Conservation (phyloP, 2,329 filamentous ascomycete genomes). For the Hortaea sp. region DNA sequence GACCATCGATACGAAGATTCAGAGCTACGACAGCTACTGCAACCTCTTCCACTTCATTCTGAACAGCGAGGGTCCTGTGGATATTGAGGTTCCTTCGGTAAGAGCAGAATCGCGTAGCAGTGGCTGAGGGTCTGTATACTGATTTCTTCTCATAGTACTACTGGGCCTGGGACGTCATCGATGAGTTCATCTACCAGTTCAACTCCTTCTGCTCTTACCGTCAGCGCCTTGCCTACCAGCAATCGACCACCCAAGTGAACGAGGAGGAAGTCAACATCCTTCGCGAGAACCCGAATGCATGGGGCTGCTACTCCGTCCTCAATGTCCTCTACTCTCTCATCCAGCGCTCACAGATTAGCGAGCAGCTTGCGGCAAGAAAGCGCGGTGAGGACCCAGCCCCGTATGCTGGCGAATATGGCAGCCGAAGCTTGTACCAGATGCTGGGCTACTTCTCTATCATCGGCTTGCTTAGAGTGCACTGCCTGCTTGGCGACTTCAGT, state of each 20-base stretch:
- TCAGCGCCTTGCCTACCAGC: slow-evolving; percentile 72
- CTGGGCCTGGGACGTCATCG: slow-evolving; percentile 99
- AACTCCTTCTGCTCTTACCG: slow-evolving; percentile 98
- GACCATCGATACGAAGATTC: slow-evolving; percentile 91
- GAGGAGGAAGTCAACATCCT: slow-evolving; percentile 87
- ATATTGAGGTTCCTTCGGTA: slow-evolving; percentile 92
- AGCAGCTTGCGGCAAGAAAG: slow-evolving; percentile 92
- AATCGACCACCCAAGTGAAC: slow-evolving; percentile 49
- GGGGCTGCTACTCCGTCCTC: slow-evolving; percentile 98
- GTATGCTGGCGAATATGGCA: slow-evolving; percentile 91
- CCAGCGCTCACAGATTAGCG: slow-evolving; percentile 93
- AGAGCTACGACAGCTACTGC: slow-evolving; percentile 99
- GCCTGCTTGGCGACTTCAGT: slow-evolving; percentile 92
- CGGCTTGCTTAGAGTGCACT: slow-evolving; percentile 90
- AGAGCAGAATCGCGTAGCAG: slow-evolving; percentile 30
- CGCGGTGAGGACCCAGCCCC: slow-evolving; percentile 78
- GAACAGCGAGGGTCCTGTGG: slow-evolving; percentile 97
- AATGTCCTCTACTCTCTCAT: slow-evolving; percentile 99
- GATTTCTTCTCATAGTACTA: slow-evolving; percentile 59
- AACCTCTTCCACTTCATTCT: slow-evolving; percentile 98
- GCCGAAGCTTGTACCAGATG: slow-evolving; percentile 92
- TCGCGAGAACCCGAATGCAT: slow-evolving; percentile 94
- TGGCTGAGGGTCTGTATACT: background rate
- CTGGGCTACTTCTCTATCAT: slow-evolving; percentile 99
- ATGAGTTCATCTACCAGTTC: slow-evolving; percentile 99